Conservation (phyloP, 2,329 filamentous ascomycete species). For the Verticillium dahliae region DNA sequence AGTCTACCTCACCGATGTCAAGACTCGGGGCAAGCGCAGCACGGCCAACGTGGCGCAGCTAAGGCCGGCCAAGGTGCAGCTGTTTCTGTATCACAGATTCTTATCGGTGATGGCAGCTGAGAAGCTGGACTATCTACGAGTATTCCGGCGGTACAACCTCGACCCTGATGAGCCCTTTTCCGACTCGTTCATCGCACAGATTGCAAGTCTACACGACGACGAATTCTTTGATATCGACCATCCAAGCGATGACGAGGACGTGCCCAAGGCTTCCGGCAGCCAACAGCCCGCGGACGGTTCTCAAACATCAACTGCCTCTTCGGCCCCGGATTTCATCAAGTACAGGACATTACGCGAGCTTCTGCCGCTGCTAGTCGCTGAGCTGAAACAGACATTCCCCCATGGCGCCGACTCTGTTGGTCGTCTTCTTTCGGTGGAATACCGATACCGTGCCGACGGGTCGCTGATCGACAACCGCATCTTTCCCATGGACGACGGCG, state of each 20-base stretch:
- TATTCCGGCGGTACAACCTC: conserved; percentile 68
- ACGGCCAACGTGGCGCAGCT: conserved; percentile 63
- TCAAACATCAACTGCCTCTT: not conserved
- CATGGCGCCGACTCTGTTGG: conserved; percentile 40
- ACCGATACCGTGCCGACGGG: conserved; percentile 45
- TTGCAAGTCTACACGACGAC: conserved; percentile 62
- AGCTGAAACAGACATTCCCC: conserved; percentile 47
- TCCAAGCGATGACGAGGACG: not conserved
- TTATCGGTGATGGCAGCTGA: conserved; percentile 70
- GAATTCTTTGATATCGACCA: conserved; percentile 47
- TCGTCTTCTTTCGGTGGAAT: conserved; percentile 45
- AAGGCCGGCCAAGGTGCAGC: conserved; percentile 74
- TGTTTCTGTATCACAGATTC: conserved; percentile 84
- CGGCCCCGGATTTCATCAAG: conserved; percentile 28
- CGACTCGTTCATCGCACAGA: conserved; percentile 70
- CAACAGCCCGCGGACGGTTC: not conserved
- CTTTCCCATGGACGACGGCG: conserved; percentile 59
- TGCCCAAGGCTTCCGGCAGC: not conserved
- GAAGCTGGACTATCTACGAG: conserved; percentile 58
- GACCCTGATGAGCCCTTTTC: conserved; percentile 63
- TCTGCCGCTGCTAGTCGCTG: conserved; percentile 34
- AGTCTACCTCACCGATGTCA: conserved; percentile 81
- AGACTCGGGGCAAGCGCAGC: conserved; percentile 64
- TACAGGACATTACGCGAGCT: conserved; percentile 44
- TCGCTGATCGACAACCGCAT: conserved; percentile 47